A percentile compares a stretch with the other conserved stretches of the same genome.
Evolutionary conservation across 2,329 filamentous ascomycete species (phyloP).

Genomic region (Apiospora koreana): DNA sequence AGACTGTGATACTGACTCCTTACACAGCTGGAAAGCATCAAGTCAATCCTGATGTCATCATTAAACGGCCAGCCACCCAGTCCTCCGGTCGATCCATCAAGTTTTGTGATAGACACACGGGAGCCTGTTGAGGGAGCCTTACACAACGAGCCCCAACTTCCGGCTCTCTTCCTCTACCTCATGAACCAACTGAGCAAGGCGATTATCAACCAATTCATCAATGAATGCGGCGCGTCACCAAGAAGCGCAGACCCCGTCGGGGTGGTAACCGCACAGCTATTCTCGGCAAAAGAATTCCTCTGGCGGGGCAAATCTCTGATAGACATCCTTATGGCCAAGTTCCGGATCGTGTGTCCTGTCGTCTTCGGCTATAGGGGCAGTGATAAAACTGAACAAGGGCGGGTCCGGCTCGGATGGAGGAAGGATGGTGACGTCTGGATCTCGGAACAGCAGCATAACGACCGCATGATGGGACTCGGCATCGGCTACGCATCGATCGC

Average conservation of each 20-base stretch:
- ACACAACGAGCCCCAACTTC: constrained; percentile 56
- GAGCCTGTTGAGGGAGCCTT: constrained; percentile 49
- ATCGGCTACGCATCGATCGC: constrained; percentile 83
- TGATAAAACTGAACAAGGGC: constrained; percentile 71
- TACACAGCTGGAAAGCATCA: constrained; percentile 48
- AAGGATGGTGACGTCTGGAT: constrained; percentile 62
- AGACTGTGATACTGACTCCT: constrained; percentile 12
- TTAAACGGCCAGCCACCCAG: constrained; percentile 53
- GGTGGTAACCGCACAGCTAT: constrained; percentile 73
- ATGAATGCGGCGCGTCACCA: constrained; percentile 64
- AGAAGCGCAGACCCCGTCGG: constrained; percentile 76
- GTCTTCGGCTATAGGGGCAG: constrained; percentile 81
- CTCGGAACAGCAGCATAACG: constrained; percentile 71
- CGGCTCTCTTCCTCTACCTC: constrained; percentile 71
- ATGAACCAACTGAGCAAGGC: constrained; percentile 76
- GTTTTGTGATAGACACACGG: constrained; percentile 51
- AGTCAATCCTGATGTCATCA: constrained; percentile 53
- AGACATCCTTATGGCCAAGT: constrained; percentile 86
- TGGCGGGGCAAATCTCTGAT: constrained; percentile 70
- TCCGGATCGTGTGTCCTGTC: constrained; percentile 76
- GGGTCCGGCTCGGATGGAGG: constrained; percentile 72
- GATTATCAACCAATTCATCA: constrained; percentile 69
- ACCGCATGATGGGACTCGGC: constrained; percentile 81
- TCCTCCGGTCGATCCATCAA: constrained; percentile 53
- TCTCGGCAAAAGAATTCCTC: constrained; percentile 67